phyloP scores from a whole-genome alignment of 768 basidiomycete genomes.

The Coprinopsis strossmayeri region DNA sequence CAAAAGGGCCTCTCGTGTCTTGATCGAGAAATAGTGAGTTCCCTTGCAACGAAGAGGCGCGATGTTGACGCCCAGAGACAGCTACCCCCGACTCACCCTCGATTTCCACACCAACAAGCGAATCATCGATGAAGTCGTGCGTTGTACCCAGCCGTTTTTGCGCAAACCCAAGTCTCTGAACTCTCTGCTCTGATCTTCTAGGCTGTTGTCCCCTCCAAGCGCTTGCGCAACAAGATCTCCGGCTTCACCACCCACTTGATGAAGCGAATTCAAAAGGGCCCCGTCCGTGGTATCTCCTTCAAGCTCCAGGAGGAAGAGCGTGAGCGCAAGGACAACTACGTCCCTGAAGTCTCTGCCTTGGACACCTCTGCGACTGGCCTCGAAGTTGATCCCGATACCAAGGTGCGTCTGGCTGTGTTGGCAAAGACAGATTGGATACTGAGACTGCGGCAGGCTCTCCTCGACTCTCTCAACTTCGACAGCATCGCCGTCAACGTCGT shows the following conservation, averaged over 20 bases:
- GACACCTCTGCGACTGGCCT: slow-evolving; percentile 68
- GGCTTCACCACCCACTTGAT: slow-evolving; percentile 99
- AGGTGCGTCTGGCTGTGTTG: slow-evolving; percentile 45
- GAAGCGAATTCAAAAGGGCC: slow-evolving; percentile 98
- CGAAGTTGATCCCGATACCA: slow-evolving; percentile 90
- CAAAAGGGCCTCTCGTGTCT: slow-evolving; percentile 96
- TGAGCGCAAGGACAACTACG: slow-evolving; percentile 98
- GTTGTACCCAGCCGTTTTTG: slow-evolving; percentile 9
- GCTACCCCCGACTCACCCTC: slow-evolving; percentile 98
- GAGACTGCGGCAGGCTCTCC: slow-evolving; percentile 56
- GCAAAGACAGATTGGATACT: not conserved
- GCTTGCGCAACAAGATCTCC: slow-evolving; percentile 98
- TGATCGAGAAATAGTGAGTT: slow-evolving; percentile 98
- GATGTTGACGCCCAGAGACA: slow-evolving; percentile 21
- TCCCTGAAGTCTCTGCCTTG: slow-evolving; percentile 96
- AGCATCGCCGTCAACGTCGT: slow-evolving; percentile 73
- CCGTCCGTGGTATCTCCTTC: slow-evolving; percentile 99
- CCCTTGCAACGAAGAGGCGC: not conserved
- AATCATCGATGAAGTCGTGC: slow-evolving; percentile 94
- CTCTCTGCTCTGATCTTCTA: slow-evolving; percentile 25
- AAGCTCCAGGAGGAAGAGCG: slow-evolving; percentile 99
- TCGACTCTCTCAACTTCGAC: slow-evolving; percentile 91
- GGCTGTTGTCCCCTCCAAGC: slow-evolving; percentile 96
- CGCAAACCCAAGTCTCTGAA: not conserved
- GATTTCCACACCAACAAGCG: slow-evolving; percentile 99